These are phyloP conservation scores for Ophiostoma novo-ulmi DNA, from an alignment of 2,329 filamentous ascomycete genomes.

Conservation along the genomic window DNA sequence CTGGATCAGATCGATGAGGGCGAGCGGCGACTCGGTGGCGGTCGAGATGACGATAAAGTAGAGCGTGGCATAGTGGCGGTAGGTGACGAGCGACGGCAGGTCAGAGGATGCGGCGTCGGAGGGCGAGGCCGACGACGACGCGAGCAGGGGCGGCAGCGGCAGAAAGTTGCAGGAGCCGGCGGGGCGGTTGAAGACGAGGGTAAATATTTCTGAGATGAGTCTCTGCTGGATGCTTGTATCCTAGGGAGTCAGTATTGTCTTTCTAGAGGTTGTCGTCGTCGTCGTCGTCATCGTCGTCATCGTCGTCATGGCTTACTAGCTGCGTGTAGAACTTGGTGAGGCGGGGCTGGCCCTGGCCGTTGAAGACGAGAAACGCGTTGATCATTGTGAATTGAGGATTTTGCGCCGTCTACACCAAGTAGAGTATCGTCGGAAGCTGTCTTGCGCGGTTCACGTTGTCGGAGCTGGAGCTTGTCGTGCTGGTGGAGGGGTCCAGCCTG, in stretches of 20 bases:
- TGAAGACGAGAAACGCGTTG: conserved; percentile 97
- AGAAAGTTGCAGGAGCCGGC: conserved; percentile 96
- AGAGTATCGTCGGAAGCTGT: not conserved
- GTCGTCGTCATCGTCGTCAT: not conserved
- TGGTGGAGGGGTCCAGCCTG: not conserved
- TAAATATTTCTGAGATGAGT: conserved; percentile 95
- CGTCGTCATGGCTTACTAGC: conserved; percentile 51
- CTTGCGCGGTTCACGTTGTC: not conserved
- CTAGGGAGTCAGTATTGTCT: conserved; percentile 42
- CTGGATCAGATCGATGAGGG: conserved; percentile 92
- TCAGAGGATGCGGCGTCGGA: conserved; percentile 66
- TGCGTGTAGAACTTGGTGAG: conserved; percentile 99
- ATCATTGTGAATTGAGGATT: conserved; percentile 63
- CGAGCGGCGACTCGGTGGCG: conserved; percentile 89
- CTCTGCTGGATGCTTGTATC: conserved; percentile 97
- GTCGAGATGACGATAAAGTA: conserved; percentile 99
- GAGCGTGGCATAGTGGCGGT: conserved; percentile 95
- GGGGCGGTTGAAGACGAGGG: conserved; percentile 85
- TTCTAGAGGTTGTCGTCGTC: not conserved
- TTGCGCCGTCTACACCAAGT: too few relatives aligned
- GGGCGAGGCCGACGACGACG: conserved; percentile 61
- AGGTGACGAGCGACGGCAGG: conserved; percentile 90
- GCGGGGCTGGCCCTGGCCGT: conserved; percentile 92
- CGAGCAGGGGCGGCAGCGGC: conserved; percentile 64
- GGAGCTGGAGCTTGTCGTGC: not conserved